Conservation (phyloP, 192 early-diverging fungal species). For the Martensiomyces pterosporus region DNA sequence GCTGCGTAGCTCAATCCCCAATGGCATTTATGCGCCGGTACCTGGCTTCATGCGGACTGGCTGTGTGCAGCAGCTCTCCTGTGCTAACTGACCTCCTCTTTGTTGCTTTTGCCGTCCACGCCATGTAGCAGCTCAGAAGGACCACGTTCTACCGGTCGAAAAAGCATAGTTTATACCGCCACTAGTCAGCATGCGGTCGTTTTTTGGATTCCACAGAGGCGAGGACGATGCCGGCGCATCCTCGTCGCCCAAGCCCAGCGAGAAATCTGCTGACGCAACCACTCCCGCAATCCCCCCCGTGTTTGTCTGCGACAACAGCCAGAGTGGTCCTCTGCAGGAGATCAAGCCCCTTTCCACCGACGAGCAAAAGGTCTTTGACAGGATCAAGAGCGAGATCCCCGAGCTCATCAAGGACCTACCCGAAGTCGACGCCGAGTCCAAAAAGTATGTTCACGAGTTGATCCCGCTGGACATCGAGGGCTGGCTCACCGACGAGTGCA, state of each 20-base stretch:
- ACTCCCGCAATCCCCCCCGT: slow-evolving; percentile 13
- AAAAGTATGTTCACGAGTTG: slow-evolving; percentile 26
- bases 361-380: slow-evolving; percentile 33
- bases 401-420: slow-evolving; percentile 43
- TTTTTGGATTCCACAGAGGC: slow-evolving; percentile 37
- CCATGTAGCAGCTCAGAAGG: too few species aligned
- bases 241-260: slow-evolving; percentile 18
- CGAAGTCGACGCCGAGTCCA: slow-evolving; percentile 17
- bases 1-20: too few species aligned
- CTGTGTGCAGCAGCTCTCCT: too few species aligned
- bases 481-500: slow-evolving; percentile 56
- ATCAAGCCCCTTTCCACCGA: slow-evolving; percentile 31
- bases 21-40: too few species aligned
- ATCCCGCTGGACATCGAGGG: slow-evolving; percentile 43
- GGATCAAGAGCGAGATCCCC: slow-evolving; percentile 37
- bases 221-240: slow-evolving; percentile 19
- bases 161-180: too few species aligned
- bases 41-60: too few species aligned
- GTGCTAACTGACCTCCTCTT: too few species aligned
- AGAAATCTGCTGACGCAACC: slow-evolving; percentile 12
- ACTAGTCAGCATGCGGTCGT: slow-evolving; percentile 25
- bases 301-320: slow-evolving; percentile 11
- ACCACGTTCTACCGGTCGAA: too few species aligned
- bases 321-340: slow-evolving; percentile 21
- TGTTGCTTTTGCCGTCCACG: too few species aligned